Evolutionary conservation across 2,329 filamentous ascomycete genomes (phyloP).

Genomic region (Colletotrichum coccodes): DNA sequence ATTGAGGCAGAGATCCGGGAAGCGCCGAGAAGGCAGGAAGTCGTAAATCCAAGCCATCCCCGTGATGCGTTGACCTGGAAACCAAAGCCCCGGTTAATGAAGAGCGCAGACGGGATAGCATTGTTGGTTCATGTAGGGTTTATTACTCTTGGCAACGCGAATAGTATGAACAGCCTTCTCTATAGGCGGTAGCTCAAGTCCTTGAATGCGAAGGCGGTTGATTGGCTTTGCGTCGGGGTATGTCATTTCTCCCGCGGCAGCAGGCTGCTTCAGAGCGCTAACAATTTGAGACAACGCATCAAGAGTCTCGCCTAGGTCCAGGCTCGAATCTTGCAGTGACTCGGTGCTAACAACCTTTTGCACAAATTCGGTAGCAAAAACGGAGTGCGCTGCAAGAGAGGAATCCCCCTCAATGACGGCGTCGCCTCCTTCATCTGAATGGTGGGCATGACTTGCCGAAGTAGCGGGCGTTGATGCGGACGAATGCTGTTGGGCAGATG

Average conservation of each 20-base stretch:
- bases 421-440: slow-evolving; percentile 37
- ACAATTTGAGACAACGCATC: slow-evolving; percentile 47
- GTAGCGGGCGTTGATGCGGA: slow-evolving; percentile 30
- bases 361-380: slow-evolving; percentile 57
- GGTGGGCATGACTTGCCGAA: slow-evolving; percentile 21
- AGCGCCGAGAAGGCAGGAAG: slow-evolving; percentile 41
- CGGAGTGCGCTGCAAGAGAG: slow-evolving; percentile 56
- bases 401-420: slow-evolving; percentile 55
- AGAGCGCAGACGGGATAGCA: background rate
- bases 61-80: background rate
- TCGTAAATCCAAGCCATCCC: slow-evolving; percentile 42
- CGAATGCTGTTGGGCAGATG: background rate
- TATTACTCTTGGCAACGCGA: slow-evolving; percentile 9
- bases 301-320: slow-evolving; percentile 47
- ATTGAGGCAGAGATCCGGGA: slow-evolving; percentile 44
- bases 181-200: slow-evolving; percentile 30
- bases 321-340: slow-evolving; percentile 36
- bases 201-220: slow-evolving; percentile 8
- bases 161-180: slow-evolving; percentile 27
- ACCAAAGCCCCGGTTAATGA: background rate
- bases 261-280: slow-evolving; percentile 39
- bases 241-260: slow-evolving; percentile 38
- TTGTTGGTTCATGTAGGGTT: background rate
- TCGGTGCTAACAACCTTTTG: slow-evolving; percentile 47
- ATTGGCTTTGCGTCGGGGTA: slow-evolving; percentile 37